Conservation (phyloP, 192 early-diverging fungal genomes). For the Spinellus fusiger region DNA sequence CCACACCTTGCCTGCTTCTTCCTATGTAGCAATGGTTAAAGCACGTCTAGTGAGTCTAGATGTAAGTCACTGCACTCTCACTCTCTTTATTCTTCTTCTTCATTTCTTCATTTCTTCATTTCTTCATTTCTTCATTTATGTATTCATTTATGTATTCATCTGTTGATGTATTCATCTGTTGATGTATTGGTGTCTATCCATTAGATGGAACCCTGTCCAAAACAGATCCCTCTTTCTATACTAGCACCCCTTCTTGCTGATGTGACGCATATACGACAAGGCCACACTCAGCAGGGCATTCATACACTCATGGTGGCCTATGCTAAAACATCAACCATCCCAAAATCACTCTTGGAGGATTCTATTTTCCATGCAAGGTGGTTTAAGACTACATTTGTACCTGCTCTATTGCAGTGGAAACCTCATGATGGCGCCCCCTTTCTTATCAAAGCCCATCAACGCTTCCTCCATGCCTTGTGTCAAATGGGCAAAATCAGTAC, state of each 20-base stretch:
- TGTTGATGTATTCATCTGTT: too few species aligned
- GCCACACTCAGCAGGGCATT: background rate
- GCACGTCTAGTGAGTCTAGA: background rate
- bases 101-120: too few species aligned
- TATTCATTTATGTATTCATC: too few species aligned
- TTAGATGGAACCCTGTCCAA: background rate
- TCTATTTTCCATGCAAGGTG: background rate
- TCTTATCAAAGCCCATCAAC: too few species aligned
- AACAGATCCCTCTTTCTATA: background rate
- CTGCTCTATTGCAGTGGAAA: background rate
- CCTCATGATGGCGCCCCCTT: background rate
- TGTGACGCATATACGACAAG: background rate
- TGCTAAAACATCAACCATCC: background rate
- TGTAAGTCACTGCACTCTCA: background rate
- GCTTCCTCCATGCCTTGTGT: too few species aligned
- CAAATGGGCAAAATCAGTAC: too few species aligned
- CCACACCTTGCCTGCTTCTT: background rate
- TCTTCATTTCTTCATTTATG: too few species aligned
- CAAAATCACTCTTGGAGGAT: background rate
- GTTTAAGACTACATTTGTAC: slow-evolving; percentile 6
- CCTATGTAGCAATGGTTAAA: background rate
- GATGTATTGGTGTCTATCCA: background rate
- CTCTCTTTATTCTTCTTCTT: background rate
- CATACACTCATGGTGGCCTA: background rate
- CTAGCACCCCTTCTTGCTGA: background rate